phyloP scores from a whole-genome alignment of 345 rosid genomes.

The sweet orange (Citrus sinensis) region DVS_A1.0 CM039168.1:4061001-4061500 shows the following conservation, averaged over 20 bases:
- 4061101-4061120: conserved; percentile 14
- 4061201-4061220: neutral
- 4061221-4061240: conserved; percentile 2
- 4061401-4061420: conserved; percentile 9
- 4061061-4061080: neutral
- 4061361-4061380: conserved; percentile 11
- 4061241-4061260: neutral
- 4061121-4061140: too few species aligned
- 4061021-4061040: too few species aligned
- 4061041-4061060: conserved; percentile 9
- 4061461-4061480: conserved; percentile 2
- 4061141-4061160: too few species aligned
- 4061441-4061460: conserved; percentile 15
- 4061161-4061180: conserved; percentile 6
- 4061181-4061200: neutral
- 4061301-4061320: conserved; percentile 19
- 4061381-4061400: conserved; percentile 16
- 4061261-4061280: conserved; percentile 11
- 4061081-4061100: conserved; percentile 10
- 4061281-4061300: conserved; percentile 5
- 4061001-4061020: too few species aligned
- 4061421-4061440: conserved; percentile 3
- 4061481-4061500: neutral
- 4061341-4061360: neutral
- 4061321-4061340: neutral